These are phyloP conservation scores for Deinandra increscens DNA, from an alignment of 129 eudicot genomes.

Conservation along the genomic window DNA sequence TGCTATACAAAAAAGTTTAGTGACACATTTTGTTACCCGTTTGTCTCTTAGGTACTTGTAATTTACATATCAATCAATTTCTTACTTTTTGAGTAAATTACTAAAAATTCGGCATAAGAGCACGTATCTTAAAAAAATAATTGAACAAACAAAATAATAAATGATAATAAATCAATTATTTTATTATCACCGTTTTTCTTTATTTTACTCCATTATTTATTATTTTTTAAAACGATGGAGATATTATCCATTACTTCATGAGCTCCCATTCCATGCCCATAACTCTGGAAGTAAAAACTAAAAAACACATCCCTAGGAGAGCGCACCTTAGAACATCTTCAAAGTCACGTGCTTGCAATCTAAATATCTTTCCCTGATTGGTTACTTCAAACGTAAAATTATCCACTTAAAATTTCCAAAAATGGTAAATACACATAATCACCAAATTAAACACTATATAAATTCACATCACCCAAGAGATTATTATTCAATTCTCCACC, in stretches of 20 bases:
- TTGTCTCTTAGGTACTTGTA: too few relatives aligned
- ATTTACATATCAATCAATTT: too few relatives aligned
- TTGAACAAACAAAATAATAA: too few relatives aligned
- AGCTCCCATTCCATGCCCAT: slow-evolving; percentile 41
- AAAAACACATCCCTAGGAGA: slow-evolving; percentile 27
- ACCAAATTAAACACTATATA: slow-evolving; percentile 14
- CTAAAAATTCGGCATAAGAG: too few relatives aligned
- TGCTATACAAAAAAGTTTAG: too few relatives aligned
- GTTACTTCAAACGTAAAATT: slow-evolving; percentile 45
- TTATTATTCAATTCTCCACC: too few relatives aligned
- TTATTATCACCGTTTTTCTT: too few relatives aligned
- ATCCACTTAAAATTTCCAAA: slow-evolving; percentile 38
- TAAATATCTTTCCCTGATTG: slow-evolving; percentile 44
- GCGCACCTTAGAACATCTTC: slow-evolving; percentile 33
- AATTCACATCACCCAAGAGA: slow-evolving; percentile 9
- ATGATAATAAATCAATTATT: too few relatives aligned
- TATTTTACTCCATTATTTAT: neutral
- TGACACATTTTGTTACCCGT: too few relatives aligned
- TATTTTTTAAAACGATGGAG: neutral
- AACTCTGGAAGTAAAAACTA: slow-evolving; percentile 22
- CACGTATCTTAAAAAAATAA: too few relatives aligned
- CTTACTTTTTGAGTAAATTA: too few relatives aligned
- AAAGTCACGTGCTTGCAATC: slow-evolving; percentile 43
- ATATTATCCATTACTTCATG: neutral
- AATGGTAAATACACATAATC: neutral